Percentiles rank a stretch among this genome's conserved stretches.
Evolutionary conservation across 2,329 filamentous ascomycete genomes (phyloP).

Genomic region (Harringtonia aguacate): DNA sequence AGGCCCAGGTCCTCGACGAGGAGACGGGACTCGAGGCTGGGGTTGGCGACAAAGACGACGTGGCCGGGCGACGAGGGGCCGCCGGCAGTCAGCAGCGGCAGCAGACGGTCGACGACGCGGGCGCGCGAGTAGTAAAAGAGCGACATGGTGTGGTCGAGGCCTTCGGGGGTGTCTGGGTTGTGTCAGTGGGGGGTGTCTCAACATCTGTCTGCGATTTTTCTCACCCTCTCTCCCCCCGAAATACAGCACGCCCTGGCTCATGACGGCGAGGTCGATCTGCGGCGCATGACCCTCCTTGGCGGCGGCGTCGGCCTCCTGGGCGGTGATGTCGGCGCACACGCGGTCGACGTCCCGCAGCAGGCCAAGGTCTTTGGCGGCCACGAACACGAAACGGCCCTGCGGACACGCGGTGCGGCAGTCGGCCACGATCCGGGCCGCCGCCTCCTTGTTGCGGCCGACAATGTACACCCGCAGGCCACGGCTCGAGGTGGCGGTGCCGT

Average conservation of each 20-base stretch:
- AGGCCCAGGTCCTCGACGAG: slow-evolving; percentile 3
- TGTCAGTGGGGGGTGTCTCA: too few species aligned
- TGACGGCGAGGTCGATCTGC: slow-evolving; percentile 22
- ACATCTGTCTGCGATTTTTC: too few species aligned
- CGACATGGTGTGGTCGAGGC: slow-evolving; percentile 17
- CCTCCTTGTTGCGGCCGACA: slow-evolving; percentile 13
- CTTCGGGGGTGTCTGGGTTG: slow-evolving; percentile 19
- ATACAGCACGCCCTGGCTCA: slow-evolving; percentile 16
- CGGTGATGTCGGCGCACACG: slow-evolving; percentile 17
- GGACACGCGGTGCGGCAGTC: slow-evolving; percentile 18
- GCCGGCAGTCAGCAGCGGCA: slow-evolving; percentile 17
- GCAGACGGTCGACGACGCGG: slow-evolving; percentile 19
- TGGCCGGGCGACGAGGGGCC: slow-evolving; percentile 2
- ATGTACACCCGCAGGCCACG: slow-evolving; percentile 20
- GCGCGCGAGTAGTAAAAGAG: slow-evolving; percentile 21
- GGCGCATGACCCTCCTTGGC: slow-evolving; percentile 5
- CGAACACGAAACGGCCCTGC: slow-evolving; percentile 20
- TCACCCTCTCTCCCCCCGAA: not conserved
- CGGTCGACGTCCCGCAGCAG: slow-evolving; percentile 23
- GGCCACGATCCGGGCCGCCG: slow-evolving; percentile 16
- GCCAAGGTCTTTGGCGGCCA: slow-evolving; percentile 19
- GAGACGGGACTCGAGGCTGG: slow-evolving; percentile 3
- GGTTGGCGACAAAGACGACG: slow-evolving; percentile 20
- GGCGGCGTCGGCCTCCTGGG: slow-evolving; percentile 13
- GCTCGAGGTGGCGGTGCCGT: slow-evolving; percentile 3